These are phyloP conservation scores for Annona squamosa DNA, from an alignment of 164 flowering plant genomes.

Conservation along the genomic window DNA sequence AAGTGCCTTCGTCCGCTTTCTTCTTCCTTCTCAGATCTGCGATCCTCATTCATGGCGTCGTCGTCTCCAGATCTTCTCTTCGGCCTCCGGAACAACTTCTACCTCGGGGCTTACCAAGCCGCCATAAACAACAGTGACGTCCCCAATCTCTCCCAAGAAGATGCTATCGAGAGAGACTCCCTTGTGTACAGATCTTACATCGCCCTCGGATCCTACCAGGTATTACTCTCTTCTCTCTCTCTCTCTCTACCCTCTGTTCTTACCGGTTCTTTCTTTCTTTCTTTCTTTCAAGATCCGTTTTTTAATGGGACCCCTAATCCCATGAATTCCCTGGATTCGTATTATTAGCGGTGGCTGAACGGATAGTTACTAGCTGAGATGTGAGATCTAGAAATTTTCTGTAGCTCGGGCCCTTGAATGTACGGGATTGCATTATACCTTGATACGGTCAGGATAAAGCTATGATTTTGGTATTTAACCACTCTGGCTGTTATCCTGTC, in stretches of 20 bases:
- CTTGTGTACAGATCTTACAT: slow-evolving; percentile 90
- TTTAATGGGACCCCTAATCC: not conserved
- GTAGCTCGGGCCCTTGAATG: no score
- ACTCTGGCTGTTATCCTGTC: no score
- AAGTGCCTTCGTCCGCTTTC: slow-evolving; percentile 1
- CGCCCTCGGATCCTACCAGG: slow-evolving; percentile 80
- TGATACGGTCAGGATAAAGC: no score
- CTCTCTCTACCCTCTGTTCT: not conserved
- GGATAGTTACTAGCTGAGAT: not conserved
- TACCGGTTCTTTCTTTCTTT: not conserved
- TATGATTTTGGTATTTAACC: no score
- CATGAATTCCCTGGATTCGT: not conserved
- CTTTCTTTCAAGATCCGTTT: not conserved
- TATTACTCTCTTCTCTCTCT: not conserved
- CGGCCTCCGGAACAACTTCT: slow-evolving; percentile 77
- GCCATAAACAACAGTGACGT: slow-evolving; percentile 90
- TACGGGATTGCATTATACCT: no score
- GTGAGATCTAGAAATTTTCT: not conserved
- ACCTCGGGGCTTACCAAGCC: slow-evolving; percentile 87
- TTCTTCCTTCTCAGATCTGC: slow-evolving; percentile 7
- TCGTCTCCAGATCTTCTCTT: slow-evolving; percentile 71
- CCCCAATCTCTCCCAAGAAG: slow-evolving; percentile 78
- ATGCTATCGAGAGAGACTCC: slow-evolving; percentile 66
- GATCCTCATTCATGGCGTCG: slow-evolving; percentile 15
- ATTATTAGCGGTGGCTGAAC: not conserved